Percentiles rank a stretch among this genome's conserved stretches.
phyloP scores from a whole-genome alignment of 2,329 filamentous ascomycete genomes.

The Ophiostoma himal-ulmi region DNA sequence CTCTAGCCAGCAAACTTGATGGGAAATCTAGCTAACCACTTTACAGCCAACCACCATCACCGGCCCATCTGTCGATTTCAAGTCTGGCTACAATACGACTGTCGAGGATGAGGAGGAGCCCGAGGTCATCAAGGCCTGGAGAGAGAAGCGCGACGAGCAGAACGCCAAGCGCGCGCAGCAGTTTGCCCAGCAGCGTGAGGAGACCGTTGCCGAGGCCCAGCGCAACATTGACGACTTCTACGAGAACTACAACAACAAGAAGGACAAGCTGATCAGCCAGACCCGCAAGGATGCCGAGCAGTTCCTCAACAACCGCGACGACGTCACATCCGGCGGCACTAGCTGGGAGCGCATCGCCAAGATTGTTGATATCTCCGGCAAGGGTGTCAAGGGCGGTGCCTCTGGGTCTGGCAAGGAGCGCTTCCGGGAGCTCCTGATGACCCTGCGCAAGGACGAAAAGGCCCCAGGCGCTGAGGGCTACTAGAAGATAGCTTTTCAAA shows the following conservation, averaged over 20 bases:
- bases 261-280: slow-evolving; percentile 86
- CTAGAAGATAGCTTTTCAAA: slow-evolving; percentile 34
- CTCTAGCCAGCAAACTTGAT: neutral
- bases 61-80: slow-evolving; percentile 58
- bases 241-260: slow-evolving; percentile 98
- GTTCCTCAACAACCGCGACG: slow-evolving; percentile 81
- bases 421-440: slow-evolving; percentile 84
- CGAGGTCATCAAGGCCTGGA: slow-evolving; percentile 86
- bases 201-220: slow-evolving; percentile 83
- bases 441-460: slow-evolving; percentile 89
- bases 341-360: slow-evolving; percentile 99
- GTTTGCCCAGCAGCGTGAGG: slow-evolving; percentile 72
- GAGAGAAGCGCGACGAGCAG: slow-evolving; percentile 76
- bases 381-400: slow-evolving; percentile 79
- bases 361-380: slow-evolving; percentile 93
- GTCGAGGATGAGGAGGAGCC: slow-evolving; percentile 71
- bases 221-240: slow-evolving; percentile 98
- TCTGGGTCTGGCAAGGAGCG: slow-evolving; percentile 90
- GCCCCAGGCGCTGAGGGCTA: slow-evolving; percentile 61
- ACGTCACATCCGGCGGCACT: slow-evolving; percentile 88
- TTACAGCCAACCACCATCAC: slow-evolving; percentile 59
- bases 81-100: slow-evolving; percentile 55
- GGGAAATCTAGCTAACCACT: neutral
- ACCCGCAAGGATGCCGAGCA: slow-evolving; percentile 88
- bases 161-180: slow-evolving; percentile 80